Conservation (phyloP, 192 early-diverging fungal species). For the Podochytrium sp. region DNA sequence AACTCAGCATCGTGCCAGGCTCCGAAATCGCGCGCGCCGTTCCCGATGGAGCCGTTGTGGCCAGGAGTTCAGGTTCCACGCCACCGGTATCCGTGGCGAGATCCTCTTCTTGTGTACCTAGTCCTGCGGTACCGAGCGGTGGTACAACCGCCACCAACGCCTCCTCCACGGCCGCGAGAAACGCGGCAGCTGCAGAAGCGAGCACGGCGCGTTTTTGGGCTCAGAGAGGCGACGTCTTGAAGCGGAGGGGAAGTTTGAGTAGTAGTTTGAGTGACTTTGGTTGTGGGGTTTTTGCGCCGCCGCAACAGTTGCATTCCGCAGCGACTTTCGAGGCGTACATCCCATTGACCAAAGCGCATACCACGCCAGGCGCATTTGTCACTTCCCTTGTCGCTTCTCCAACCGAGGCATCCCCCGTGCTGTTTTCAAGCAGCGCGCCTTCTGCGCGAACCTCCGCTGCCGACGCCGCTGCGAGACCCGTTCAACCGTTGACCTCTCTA, state of each 20-base stretch:
- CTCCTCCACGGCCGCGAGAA: not conserved
- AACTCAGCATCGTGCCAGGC: constrained; percentile 11
- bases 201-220: not conserved
- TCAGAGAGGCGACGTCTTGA: not conserved
- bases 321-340: too few species aligned
- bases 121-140: too few species aligned
- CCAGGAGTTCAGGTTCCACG: constrained; percentile 16
- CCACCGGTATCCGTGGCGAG: too few species aligned
- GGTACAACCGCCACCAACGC: too few species aligned
- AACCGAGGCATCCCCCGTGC: not conserved
- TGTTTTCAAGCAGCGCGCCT: not conserved
- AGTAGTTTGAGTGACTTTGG: too few species aligned
- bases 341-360: not conserved
- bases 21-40: constrained; percentile 8
- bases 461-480: not conserved
- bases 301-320: too few species aligned
- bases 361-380: not conserved
- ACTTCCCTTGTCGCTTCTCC: not conserved
- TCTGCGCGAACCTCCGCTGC: not conserved
- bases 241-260: not conserved
- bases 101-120: too few species aligned
- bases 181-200: not conserved
- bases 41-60: constrained; percentile 19
- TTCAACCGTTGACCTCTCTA: not conserved
- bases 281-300: too few species aligned